Evolutionary conservation across 1,284 basidiomycete species (phyloP).

Genomic region (Cerrena zonata): DNA sequence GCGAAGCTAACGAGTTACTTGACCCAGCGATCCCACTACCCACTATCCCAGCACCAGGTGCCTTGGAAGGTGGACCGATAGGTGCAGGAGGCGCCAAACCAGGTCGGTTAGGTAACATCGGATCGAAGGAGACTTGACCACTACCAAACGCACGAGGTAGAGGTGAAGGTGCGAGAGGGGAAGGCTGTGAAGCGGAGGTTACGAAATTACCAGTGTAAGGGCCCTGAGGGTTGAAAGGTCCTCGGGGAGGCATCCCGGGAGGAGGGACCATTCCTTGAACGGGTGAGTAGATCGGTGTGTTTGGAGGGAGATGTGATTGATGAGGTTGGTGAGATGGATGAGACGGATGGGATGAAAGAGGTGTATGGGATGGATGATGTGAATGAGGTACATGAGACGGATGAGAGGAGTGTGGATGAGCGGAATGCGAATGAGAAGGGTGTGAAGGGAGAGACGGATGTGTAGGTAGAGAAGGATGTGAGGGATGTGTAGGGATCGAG

Average conservation of each 20-base stretch:
- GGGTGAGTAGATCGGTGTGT: slow-evolving; percentile 43
- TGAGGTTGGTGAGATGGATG: slow-evolving; percentile 36
- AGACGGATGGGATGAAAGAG: slow-evolving; percentile 21
- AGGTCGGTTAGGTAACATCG: slow-evolving; percentile 32
- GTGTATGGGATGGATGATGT: no score
- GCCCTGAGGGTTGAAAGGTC: slow-evolving; percentile 40
- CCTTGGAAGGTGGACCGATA: slow-evolving; percentile 43
- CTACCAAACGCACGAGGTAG: slow-evolving; percentile 44
- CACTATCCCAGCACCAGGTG: no score
- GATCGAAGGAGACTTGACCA: slow-evolving; percentile 44
- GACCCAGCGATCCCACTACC: no score
- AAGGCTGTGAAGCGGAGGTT: slow-evolving; percentile 37
- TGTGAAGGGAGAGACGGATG: slow-evolving; percentile 35
- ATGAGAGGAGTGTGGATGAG: no score
- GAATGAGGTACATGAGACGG: no score
- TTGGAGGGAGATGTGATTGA: slow-evolving; percentile 22
- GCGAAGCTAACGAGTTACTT: slow-evolving; percentile 35
- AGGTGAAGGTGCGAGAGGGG: slow-evolving; percentile 47
- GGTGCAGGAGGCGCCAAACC: slow-evolving; percentile 41
- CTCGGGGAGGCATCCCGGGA: slow-evolving; percentile 45
- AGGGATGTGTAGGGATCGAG: slow-evolving; percentile 29
- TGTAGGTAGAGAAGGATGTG: slow-evolving; percentile 20
- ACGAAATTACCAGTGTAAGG: slow-evolving; percentile 43
- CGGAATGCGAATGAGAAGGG: slow-evolving; percentile 26
- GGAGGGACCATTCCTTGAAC: slow-evolving; percentile 35